Conservation (phyloP, 2,329 filamentous ascomycete species). For the Ascochyta rabiei region DNA sequence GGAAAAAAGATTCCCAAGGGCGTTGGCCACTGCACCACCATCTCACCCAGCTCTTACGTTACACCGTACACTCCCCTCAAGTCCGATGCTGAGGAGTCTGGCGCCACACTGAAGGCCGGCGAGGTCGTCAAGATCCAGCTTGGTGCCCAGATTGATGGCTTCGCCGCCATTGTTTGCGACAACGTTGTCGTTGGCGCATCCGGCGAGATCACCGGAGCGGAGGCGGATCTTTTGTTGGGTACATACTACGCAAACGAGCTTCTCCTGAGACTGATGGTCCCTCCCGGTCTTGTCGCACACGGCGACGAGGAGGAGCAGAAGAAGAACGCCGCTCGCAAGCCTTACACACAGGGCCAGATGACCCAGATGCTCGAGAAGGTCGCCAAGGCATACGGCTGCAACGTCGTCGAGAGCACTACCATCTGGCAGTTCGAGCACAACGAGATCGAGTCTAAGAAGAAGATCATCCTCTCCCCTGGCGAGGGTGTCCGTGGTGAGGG, state of each 20-base stretch:
- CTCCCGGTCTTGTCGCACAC: constrained; percentile 80
- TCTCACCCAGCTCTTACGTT: constrained; percentile 92
- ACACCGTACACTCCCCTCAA: constrained; percentile 95
- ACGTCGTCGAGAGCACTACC: constrained; percentile 95
- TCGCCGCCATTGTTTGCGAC: constrained; percentile 94
- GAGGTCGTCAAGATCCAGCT: constrained; percentile 97
- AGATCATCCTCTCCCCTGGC: constrained; percentile 88
- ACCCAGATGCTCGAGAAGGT: constrained; percentile 89
- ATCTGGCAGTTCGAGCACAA: constrained; percentile 96
- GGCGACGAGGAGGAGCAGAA: constrained; percentile 95
- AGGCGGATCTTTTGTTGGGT: constrained; percentile 86
- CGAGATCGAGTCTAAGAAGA: constrained; percentile 97
- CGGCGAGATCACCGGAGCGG: constrained; percentile 72
- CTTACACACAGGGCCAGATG: constrained; percentile 85
- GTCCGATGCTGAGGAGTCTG: constrained; percentile 84
- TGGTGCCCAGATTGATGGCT: constrained; percentile 98
- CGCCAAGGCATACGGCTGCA: constrained; percentile 87
- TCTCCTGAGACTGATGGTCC: constrained; percentile 86
- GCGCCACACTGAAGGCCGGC: constrained; percentile 76
- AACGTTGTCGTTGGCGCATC: constrained; percentile 76
- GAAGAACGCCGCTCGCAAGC: constrained; percentile 80
- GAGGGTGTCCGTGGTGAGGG: constrained; percentile 93
- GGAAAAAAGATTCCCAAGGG: constrained; percentile 97
- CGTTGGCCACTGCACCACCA: constrained; percentile 90
- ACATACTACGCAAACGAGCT: constrained; percentile 97